Conservation (phyloP, 495 filamentous ascomycete genomes). For the Talaromyces liani region DNA sequence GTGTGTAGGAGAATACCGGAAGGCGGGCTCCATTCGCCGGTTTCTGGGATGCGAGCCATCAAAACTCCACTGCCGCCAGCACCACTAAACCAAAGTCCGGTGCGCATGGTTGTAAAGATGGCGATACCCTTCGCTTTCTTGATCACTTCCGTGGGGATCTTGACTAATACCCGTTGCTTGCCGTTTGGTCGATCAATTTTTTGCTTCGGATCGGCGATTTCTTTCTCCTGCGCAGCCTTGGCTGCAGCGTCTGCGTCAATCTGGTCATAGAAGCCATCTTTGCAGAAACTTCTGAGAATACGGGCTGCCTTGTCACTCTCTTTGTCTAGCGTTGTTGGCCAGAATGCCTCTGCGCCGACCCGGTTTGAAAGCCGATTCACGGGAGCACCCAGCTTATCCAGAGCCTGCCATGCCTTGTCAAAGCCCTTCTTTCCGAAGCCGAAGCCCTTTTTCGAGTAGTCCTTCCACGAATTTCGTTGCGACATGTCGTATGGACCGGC, state of each 20-base stretch:
- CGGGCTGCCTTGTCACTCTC: conserved; percentile 79
- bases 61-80: conserved; percentile 81
- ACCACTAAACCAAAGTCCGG: conserved; percentile 83
- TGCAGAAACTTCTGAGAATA: conserved; percentile 74
- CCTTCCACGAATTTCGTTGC: conserved; percentile 10
- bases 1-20: conserved; percentile 86
- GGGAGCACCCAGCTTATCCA: conserved; percentile 55
- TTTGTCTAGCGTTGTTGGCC: conserved; percentile 72
- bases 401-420: conserved; percentile 44
- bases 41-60: conserved; percentile 62
- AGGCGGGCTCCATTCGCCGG: conserved; percentile 83
- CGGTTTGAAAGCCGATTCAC: conserved; percentile 68
- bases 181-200: conserved; percentile 50
- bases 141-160: conserved; percentile 77
- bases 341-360: conserved; percentile 71
- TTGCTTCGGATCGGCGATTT: conserved; percentile 19
- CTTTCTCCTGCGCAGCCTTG: conserved; percentile 27
- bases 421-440: conserved; percentile 45
- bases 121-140: conserved; percentile 79
- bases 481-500: conserved; percentile 1
- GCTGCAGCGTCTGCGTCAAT: conserved; percentile 19
- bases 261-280: conserved; percentile 56
- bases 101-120: conserved; percentile 90
- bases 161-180: conserved; percentile 67
- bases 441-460: conserved; percentile 9